Evolutionary conservation across 345 rosid genomes (phyloP).

Genomic region (Clarkia xantiana): DNA sequence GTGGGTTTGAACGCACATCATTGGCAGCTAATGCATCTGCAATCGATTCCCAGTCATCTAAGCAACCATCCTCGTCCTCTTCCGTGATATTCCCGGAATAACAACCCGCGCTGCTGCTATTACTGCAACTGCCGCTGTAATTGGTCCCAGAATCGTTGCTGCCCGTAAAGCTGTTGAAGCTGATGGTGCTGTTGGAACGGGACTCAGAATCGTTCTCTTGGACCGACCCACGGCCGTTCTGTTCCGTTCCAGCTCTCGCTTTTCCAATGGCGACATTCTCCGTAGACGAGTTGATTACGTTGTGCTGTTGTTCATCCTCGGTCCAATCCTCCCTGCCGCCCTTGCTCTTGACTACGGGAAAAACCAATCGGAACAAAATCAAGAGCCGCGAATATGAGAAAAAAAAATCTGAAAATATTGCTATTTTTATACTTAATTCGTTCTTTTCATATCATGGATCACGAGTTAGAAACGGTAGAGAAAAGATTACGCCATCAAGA

Average conservation of each 20-base stretch:
- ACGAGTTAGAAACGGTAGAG: too few relatives aligned
- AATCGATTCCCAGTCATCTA: constrained; percentile 95
- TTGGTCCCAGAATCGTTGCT: constrained; percentile 30
- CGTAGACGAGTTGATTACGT: constrained; percentile 19
- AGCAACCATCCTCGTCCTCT: constrained; percentile 64
- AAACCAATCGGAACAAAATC: neutral
- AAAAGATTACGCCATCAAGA: neutral
- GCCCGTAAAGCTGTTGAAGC: constrained; percentile 13
- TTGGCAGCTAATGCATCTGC: constrained; percentile 87
- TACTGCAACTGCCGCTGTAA: constrained; percentile 27
- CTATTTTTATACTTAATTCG: too few relatives aligned
- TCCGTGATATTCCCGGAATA: constrained; percentile 77
- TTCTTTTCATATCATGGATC: too few relatives aligned
- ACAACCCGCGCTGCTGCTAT: constrained; percentile 58
- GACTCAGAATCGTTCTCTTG: constrained; percentile 44
- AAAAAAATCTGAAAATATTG: too few relatives aligned
- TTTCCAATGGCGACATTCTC: constrained; percentile 27
- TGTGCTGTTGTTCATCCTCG: constrained; percentile 9
- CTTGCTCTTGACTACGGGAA: constrained; percentile 29
- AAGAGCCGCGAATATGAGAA: neutral
- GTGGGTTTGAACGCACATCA: constrained; percentile 15
- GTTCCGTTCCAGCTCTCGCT: constrained; percentile 1
- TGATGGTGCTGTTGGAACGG: constrained; percentile 42
- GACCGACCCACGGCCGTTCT: constrained; percentile 18
- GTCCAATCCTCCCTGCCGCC: constrained; percentile 29